Conservation (phyloP, 2,329 filamentous ascomycete genomes). For the Ceratocystiopsis sp. region DNA sequence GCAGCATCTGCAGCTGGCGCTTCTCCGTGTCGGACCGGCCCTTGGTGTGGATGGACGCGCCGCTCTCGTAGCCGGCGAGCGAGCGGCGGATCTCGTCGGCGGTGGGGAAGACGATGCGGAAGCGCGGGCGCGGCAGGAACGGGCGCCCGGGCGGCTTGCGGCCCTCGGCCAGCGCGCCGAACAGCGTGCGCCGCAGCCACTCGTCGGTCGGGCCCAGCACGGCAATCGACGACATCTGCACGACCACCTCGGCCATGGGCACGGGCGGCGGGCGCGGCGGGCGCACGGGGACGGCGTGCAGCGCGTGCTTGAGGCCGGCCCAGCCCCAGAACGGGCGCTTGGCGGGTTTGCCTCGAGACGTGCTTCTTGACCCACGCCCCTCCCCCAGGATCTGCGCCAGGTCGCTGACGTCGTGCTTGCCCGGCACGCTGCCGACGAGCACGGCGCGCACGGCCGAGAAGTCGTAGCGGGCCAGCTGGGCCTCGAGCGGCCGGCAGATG, state of each 20-base stretch:
- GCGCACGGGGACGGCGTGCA: conserved; percentile 35
- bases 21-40: conserved; percentile 50
- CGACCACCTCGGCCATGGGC: conserved; percentile 29
- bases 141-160: not conserved
- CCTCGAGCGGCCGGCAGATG: conserved; percentile 36
- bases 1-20: conserved; percentile 58
- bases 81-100: conserved; percentile 60
- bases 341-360: no score
- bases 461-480: conserved; percentile 44
- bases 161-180: conserved; percentile 25
- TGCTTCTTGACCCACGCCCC: no score
- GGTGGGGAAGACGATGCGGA: conserved; percentile 68
- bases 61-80: conserved; percentile 62
- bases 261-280: not conserved
- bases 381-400: conserved; percentile 3
- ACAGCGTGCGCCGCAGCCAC: conserved; percentile 54
- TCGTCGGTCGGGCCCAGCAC: conserved; percentile 53
- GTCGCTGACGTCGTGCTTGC: conserved; percentile 23
- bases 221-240: conserved; percentile 67
- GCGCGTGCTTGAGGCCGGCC: conserved; percentile 44
- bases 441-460: conserved; percentile 53
- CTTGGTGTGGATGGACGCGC: conserved; percentile 69
- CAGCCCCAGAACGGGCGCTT: conserved; percentile 53
- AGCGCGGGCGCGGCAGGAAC: conserved; percentile 24
- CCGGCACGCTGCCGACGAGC: conserved; percentile 64